Evolutionary conservation across 2,329 filamentous ascomycete species (phyloP).

Genomic region (Metarhizium anisopliae): DNA sequence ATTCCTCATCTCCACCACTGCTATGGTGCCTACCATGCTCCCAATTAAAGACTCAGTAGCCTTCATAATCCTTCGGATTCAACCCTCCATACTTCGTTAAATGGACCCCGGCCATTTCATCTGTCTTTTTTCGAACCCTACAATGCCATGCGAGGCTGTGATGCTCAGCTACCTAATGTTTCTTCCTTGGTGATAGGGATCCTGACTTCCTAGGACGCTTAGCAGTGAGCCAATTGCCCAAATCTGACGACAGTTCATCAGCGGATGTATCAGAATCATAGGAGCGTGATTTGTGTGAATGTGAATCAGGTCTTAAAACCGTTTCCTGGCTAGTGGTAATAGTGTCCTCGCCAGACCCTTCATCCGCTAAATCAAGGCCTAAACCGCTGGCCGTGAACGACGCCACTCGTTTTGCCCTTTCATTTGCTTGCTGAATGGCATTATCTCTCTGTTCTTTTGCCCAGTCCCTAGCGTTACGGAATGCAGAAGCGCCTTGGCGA

Average conservation of each 20-base stretch:
- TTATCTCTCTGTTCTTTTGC: not conserved
- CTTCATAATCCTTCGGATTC: too few relatives aligned
- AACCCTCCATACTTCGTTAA: too few relatives aligned
- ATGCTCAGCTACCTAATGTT: not conserved
- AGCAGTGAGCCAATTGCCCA: not conserved
- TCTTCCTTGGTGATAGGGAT: not conserved
- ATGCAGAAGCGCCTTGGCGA: conserved; percentile 1
- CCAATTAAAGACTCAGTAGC: too few relatives aligned
- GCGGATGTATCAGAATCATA: not conserved
- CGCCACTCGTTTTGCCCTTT: not conserved
- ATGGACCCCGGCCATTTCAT: too few relatives aligned
- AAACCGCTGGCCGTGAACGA: not conserved
- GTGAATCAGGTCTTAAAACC: not conserved
- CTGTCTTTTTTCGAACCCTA: too few relatives aligned
- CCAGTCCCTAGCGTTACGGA: conserved; percentile 3
- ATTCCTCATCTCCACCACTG: too few relatives aligned
- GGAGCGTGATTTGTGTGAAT: not conserved
- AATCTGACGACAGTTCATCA: not conserved
- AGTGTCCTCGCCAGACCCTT: not conserved
- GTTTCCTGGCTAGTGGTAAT: not conserved
- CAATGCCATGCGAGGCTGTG: too few relatives aligned
- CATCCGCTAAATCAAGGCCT: not conserved
- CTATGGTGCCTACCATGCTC: too few relatives aligned
- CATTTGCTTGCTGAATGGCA: not conserved
- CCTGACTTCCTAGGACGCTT: not conserved